Conservation (phyloP, 192 early-diverging fungal species). For the Jimgerdemannia lactiflua region DNA sequence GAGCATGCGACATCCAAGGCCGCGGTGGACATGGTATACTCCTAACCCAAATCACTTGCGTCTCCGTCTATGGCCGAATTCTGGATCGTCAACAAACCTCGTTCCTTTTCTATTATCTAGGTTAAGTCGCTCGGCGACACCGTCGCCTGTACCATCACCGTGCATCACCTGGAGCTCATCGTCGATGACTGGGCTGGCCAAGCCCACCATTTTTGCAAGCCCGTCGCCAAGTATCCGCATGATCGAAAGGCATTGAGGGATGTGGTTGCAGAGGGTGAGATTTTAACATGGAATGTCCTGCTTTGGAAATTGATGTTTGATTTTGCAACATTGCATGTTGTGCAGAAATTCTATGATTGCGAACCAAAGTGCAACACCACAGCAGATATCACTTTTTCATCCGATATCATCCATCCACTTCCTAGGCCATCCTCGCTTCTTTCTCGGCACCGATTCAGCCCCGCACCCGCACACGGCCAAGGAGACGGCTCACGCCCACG, state of each 20-base stretch:
- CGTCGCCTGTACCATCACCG: slow-evolving; percentile 93
- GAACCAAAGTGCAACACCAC: no score
- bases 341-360: no score
- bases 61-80: no score
- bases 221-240: slow-evolving; percentile 93
- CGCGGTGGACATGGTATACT: slow-evolving; percentile 77
- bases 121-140: slow-evolving; percentile 89
- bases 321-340: no score
- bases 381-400: neutral
- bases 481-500: slow-evolving; percentile 77
- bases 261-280: slow-evolving; percentile 68
- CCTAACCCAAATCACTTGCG: no score
- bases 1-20: slow-evolving; percentile 97
- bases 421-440: slow-evolving; percentile 88
- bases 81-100: neutral
- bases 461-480: slow-evolving; percentile 89
- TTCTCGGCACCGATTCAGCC: slow-evolving; percentile 95
- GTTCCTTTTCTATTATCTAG: slow-evolving; percentile 11
- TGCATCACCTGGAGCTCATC: slow-evolving; percentile 88
- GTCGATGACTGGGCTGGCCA: slow-evolving; percentile 99
- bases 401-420: slow-evolving; percentile 7
- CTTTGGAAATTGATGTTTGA: neutral
- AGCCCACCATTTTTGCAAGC: slow-evolving; percentile 97
- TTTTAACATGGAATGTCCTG: neutral
- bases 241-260: slow-evolving; percentile 88